Evolutionary conservation across 768 basidiomycete species (phyloP).

Genomic region (Kwoniella europaea): DNA sequence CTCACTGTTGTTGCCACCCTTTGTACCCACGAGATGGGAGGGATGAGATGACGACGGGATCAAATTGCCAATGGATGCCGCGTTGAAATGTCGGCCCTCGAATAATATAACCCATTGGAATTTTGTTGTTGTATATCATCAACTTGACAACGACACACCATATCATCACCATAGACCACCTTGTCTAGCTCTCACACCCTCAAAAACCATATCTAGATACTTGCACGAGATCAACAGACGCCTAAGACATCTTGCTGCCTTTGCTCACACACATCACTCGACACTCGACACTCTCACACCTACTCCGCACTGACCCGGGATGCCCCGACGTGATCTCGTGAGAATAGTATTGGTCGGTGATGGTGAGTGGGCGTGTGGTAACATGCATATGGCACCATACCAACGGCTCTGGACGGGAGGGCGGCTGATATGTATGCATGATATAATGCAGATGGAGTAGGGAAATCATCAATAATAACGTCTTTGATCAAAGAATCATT

Average conservation of each 20-base stretch:
- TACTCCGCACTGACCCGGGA: slow-evolving; percentile 18
- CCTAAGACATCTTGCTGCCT: background rate
- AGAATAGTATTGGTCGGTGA: slow-evolving; percentile 53
- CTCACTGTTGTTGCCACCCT: slow-evolving; percentile 7
- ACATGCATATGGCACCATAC: background rate
- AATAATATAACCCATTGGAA: background rate
- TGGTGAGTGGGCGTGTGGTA: slow-evolving; percentile 32
- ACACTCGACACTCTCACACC: background rate
- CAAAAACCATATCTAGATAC: no score
- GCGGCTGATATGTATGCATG: slow-evolving; percentile 8
- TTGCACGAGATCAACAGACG: background rate
- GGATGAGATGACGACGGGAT: slow-evolving; percentile 3
- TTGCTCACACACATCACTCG: background rate
- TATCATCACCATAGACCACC: background rate
- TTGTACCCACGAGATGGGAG: background rate
- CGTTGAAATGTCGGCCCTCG: background rate
- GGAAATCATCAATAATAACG: slow-evolving; percentile 96
- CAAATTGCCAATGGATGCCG: slow-evolving; percentile 13
- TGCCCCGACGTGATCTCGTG: slow-evolving; percentile 53
- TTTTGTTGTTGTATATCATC: background rate
- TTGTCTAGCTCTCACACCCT: no score
- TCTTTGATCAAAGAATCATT: slow-evolving; percentile 96
- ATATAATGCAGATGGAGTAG: slow-evolving; percentile 77
- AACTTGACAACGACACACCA: background rate
- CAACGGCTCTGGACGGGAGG: background rate